These are phyloP conservation scores for Pseudoperonospora humuli DNA, from an alignment of 352 stramenopile species.

Conservation along the genomic window DNA sequence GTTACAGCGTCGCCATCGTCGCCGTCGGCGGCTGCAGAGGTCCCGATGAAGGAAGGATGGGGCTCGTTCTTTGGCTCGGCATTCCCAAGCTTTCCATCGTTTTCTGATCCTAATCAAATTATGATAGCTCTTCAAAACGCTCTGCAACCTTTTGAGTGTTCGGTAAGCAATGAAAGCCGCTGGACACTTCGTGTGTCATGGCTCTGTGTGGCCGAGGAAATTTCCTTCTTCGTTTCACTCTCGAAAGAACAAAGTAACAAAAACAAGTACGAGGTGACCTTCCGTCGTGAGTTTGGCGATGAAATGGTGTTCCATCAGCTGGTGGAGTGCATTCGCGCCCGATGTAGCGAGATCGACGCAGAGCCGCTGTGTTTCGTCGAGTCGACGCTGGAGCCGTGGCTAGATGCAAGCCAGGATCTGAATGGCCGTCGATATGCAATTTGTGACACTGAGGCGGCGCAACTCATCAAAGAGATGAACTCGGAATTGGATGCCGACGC, in stretches of 20 bases:
- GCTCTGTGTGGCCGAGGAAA: constrained; percentile 59
- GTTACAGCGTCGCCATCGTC: constrained; percentile 33
- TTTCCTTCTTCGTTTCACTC: constrained; percentile 50
- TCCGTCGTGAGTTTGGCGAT: constrained; percentile 39
- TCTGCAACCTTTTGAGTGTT: constrained; percentile 38
- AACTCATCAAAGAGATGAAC: constrained; percentile 55
- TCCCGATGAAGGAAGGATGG: constrained; percentile 42
- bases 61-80: constrained; percentile 37
- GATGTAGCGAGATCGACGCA: constrained; percentile 50
- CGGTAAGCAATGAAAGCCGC: constrained; percentile 22
- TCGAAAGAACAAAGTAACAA: constrained; percentile 23
- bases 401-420: constrained; percentile 48
- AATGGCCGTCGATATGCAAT: constrained; percentile 48
- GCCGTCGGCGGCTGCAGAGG: constrained; percentile 38
- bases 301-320: constrained; percentile 52
- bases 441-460: constrained; percentile 32
- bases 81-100: constrained; percentile 48
- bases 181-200: constrained; percentile 46
- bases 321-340: constrained; percentile 38
- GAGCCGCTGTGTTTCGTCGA: constrained; percentile 50
- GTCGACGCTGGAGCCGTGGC: constrained; percentile 41
- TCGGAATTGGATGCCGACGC: constrained; percentile 46
- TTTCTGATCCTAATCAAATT: constrained; percentile 32
- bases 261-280: constrained; percentile 49
- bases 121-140: constrained; percentile 39